phyloP scores from a whole-genome alignment of 2,329 filamentous ascomycete species.

The Botrytis sinoallii region DNA sequence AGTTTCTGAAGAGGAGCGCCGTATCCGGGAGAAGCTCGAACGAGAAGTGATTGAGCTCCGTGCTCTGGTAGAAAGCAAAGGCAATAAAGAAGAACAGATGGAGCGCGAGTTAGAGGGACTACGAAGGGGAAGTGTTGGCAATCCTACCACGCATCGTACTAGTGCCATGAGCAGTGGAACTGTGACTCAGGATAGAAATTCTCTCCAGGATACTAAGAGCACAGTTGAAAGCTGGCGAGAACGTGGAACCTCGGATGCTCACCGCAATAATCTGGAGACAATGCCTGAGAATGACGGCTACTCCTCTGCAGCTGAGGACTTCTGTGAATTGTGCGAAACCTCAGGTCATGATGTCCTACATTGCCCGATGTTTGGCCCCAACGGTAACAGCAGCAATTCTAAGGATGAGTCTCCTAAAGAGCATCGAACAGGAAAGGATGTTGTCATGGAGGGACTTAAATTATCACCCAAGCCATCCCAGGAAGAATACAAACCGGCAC shows the following conservation, averaged over 20 bases:
- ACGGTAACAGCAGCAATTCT: constrained; percentile 22
- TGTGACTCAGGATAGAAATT: constrained; percentile 49
- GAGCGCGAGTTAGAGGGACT: constrained; percentile 74
- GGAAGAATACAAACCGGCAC: constrained; percentile 51
- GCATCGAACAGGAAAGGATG: constrained; percentile 40
- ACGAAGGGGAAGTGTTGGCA: constrained; percentile 45
- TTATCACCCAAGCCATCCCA: constrained; percentile 39
- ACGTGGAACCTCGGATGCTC: constrained; percentile 42
- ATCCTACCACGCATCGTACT: constrained; percentile 45
- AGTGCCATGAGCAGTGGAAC: constrained; percentile 49
- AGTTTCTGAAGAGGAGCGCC: constrained; percentile 53
- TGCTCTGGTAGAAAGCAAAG: constrained; percentile 68
- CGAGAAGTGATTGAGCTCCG: constrained; percentile 78
- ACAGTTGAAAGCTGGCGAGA: constrained; percentile 58
- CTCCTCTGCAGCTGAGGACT: constrained; percentile 65
- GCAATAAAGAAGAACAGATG: constrained; percentile 74
- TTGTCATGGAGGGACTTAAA: constrained; percentile 42
- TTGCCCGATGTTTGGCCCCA: constrained; percentile 72
- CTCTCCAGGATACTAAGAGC: constrained; percentile 63
- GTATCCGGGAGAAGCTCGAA: constrained; percentile 68
- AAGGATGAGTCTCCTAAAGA: constrained; percentile 21
- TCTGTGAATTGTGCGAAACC: constrained; percentile 91
- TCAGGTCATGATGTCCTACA: constrained; percentile 90
- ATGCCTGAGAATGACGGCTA: constrained; percentile 69
- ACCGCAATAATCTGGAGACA: constrained; percentile 56